Percentiles rank a stretch among this genome's conserved stretches.
phyloP scores from a whole-genome alignment of 352 stramenopile genomes.

The Pythium aristosporum region DNA sequence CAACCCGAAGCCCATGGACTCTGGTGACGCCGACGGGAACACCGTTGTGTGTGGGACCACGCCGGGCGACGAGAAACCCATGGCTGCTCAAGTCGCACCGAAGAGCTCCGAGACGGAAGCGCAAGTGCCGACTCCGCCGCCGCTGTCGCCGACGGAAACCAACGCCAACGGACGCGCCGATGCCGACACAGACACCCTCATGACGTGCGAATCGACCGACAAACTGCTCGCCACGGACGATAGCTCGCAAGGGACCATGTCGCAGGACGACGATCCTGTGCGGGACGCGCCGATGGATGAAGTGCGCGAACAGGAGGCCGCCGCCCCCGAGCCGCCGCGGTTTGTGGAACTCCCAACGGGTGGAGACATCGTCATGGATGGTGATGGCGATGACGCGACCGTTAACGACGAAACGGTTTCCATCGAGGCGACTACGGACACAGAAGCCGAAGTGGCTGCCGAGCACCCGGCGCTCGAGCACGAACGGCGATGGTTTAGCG shows the following conservation, averaged over 20 bases:
- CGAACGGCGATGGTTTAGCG: conserved; percentile 13
- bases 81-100: not conserved
- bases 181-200: not conserved
- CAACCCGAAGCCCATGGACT: not conserved
- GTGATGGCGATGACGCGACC: not conserved
- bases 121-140: not conserved
- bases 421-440: not conserved
- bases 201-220: conserved; percentile 15
- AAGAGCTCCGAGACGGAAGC: not conserved
- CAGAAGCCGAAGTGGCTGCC: not conserved
- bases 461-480: conserved; percentile 11
- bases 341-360: conserved; percentile 1
- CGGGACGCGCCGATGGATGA: conserved; percentile 10
- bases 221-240: conserved; percentile 20
- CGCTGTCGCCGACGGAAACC: not conserved
- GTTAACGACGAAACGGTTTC: not conserved
- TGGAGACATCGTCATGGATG: not conserved
- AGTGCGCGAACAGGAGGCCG: not conserved
- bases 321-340: not conserved
- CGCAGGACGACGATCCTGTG: not conserved
- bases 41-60: not conserved
- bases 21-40: not conserved
- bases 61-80: not conserved
- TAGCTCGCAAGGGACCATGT: conserved; percentile 14
- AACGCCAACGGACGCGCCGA: not conserved